Evolutionary conservation across 2,329 filamentous ascomycete species (phyloP).

Genomic region (Fusarium hostae): DNA sequence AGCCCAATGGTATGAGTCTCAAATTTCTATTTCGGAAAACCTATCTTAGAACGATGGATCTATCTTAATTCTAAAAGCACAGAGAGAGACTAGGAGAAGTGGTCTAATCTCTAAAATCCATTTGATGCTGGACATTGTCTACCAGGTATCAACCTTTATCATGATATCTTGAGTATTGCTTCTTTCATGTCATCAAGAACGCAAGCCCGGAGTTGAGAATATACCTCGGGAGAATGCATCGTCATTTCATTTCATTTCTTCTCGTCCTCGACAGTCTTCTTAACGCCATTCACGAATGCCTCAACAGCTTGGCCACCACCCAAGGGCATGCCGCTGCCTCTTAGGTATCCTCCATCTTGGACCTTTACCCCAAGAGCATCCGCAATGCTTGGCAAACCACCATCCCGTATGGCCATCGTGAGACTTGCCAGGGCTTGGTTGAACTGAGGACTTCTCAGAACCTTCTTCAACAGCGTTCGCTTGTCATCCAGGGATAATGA

Average conservation of each 20-base stretch:
- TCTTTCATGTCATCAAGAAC: neutral
- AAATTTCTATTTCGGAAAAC: neutral
- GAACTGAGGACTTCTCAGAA: conserved; percentile 90
- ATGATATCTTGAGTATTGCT: conserved; percentile 4
- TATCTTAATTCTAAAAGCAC: neutral
- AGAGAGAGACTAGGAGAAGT: neutral
- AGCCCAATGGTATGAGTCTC: neutral
- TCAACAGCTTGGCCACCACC: conserved; percentile 90
- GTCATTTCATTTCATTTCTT: conserved; percentile 41
- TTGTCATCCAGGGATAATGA: conserved; percentile 81
- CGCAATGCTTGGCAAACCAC: conserved; percentile 88
- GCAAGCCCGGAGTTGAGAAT: conserved; percentile 2
- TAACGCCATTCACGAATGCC: conserved; percentile 90
- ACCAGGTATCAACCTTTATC: conserved; percentile 16
- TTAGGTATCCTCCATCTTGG: conserved; percentile 84
- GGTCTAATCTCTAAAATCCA: neutral
- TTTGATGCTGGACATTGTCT: conserved; percentile 14
- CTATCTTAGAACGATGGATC: neutral
- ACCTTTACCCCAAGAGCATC: conserved; percentile 86
- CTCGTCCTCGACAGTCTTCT: conserved; percentile 76
- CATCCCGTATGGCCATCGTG: conserved; percentile 88
- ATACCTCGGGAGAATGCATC: neutral
- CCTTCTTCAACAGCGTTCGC: conserved; percentile 80
- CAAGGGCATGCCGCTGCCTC: conserved; percentile 81
- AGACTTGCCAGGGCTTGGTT: conserved; percentile 85